Conservation (phyloP, 106 monocot species). For the Platanthera zijinensis region DNA sequence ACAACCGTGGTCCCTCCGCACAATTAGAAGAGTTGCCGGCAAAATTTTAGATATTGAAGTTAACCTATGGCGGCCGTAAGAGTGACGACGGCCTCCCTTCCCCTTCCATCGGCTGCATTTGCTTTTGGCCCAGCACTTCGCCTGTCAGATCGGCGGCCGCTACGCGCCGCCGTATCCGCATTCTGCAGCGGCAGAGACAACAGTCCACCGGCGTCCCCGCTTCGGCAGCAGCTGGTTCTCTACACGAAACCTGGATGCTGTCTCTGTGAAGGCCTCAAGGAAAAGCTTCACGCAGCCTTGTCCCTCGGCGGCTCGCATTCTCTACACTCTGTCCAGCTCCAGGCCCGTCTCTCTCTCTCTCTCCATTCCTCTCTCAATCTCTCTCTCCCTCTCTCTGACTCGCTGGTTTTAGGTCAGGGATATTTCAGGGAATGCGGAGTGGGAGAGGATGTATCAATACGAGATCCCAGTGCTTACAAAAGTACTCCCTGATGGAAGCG, state of each 20-base stretch:
- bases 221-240: conserved; percentile 47
- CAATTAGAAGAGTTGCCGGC: no score
- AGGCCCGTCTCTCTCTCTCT: conserved; percentile 18
- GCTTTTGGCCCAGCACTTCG: background rate
- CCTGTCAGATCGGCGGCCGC: background rate
- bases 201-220: background rate
- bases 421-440: conserved; percentile 59
- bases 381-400: background rate
- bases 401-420: conserved; percentile 46
- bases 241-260: conserved; percentile 93
- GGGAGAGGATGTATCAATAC: conserved; percentile 89
- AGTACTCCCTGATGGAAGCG: conserved; percentile 70
- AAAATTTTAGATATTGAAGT: no score
- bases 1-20: no score
- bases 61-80: background rate
- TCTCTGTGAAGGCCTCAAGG: conserved; percentile 94
- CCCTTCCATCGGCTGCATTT: background rate
- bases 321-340: conserved; percentile 55
- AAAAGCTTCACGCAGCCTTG: conserved; percentile 81
- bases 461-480: conserved; percentile 87
- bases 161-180: background rate
- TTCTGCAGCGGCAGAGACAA: background rate
- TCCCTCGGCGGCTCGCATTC: conserved; percentile 48
- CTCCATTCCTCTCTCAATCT: background rate
- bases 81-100: background rate